Conservation (phyloP, 305 asterid genomes). For the Stenogyne calaminthoides region DNA sequence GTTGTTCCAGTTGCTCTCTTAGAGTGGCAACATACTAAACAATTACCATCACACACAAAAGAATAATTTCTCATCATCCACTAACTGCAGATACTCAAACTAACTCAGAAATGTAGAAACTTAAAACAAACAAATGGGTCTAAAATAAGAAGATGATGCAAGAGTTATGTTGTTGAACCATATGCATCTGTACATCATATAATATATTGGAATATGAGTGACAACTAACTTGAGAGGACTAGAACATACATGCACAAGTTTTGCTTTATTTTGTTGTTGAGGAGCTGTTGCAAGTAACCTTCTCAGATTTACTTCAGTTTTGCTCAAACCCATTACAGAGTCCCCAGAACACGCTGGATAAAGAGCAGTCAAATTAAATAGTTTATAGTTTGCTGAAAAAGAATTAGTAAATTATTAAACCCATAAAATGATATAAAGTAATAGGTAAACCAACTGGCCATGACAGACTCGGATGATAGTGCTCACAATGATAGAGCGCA, state of each 20-base stretch:
- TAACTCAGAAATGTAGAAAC: constrained; percentile 12
- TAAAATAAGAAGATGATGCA: not conserved
- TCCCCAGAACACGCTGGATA: constrained; percentile 14
- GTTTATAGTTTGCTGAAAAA: not conserved
- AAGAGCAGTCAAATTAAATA: constrained; percentile 4
- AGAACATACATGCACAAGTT: constrained; percentile 80
- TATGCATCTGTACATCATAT: not conserved
- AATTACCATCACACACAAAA: constrained; percentile 11
- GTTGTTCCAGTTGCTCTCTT: constrained; percentile 86
- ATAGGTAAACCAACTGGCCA: not conserved
- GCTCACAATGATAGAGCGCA: not conserved
- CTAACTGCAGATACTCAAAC: too few species aligned
- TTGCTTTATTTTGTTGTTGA: constrained; percentile 77
- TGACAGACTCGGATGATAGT: not conserved
- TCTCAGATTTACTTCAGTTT: constrained; percentile 78
- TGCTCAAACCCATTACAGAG: constrained; percentile 71
- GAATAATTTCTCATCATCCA: constrained; percentile 9
- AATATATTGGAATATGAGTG: constrained; percentile 5
- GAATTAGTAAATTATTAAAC: not conserved
- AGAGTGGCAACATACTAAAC: constrained; percentile 82
- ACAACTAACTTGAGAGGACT: constrained; percentile 28
- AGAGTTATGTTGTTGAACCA: not conserved
- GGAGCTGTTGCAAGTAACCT: constrained; percentile 85
- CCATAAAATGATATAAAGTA: not conserved
- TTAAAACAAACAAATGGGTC: constrained; percentile 6